These are phyloP conservation scores for Ceriops decandra DNA, from an alignment of 345 rosid genomes.

Conservation along the genomic window DNA sequence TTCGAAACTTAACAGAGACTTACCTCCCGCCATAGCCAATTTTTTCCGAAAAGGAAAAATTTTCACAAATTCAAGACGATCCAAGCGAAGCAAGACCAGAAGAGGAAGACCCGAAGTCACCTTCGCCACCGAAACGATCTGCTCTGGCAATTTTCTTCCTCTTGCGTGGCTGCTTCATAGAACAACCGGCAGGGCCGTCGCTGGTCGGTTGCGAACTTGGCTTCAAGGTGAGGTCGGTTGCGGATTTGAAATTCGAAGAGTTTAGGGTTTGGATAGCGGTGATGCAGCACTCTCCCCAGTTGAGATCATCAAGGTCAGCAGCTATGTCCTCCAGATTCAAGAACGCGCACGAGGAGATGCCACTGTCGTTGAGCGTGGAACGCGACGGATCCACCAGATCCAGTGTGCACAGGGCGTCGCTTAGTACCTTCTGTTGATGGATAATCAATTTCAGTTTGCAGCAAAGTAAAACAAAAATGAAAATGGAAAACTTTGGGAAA, in stretches of 20 bases:
- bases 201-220: too few species aligned
- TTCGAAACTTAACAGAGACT: too few species aligned
- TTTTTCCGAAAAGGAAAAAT: too few species aligned
- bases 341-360: slow-evolving; percentile 22
- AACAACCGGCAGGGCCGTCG: too few species aligned
- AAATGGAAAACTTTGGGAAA: neutral
- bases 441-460: neutral
- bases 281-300: slow-evolving; percentile 52
- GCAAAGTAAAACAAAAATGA: neutral
- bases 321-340: slow-evolving; percentile 27
- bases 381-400: slow-evolving; percentile 48
- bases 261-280: slow-evolving; percentile 33
- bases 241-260: neutral
- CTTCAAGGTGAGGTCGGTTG: too few species aligned
- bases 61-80: too few species aligned
- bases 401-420: slow-evolving; percentile 31
- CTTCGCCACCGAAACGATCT: too few species aligned
- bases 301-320: slow-evolving; percentile 33
- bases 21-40: too few species aligned
- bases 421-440: slow-evolving; percentile 26
- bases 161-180: too few species aligned
- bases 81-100: too few species aligned
- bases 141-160: too few species aligned
- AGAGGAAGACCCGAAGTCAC: too few species aligned
- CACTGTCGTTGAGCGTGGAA: slow-evolving; percentile 40